These are phyloP conservation scores for Ascochyta rabiei DNA, from an alignment of 2,329 filamentous ascomycete species.

Conservation along the genomic window DNA sequence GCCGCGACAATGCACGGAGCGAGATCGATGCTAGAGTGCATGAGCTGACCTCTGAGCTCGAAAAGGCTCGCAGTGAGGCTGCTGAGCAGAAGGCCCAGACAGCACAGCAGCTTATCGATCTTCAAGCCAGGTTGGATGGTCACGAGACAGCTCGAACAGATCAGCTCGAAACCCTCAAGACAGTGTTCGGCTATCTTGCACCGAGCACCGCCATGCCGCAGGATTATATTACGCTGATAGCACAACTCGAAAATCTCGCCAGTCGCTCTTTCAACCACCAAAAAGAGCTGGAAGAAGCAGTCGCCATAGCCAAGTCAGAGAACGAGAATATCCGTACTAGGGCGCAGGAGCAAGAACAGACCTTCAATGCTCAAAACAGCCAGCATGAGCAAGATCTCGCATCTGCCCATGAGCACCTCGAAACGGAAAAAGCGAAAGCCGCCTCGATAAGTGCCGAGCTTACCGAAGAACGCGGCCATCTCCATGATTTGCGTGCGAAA, in stretches of 20 bases:
- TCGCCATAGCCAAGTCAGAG: slow-evolving; percentile 55
- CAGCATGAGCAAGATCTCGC: slow-evolving; percentile 47
- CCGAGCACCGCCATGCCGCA: slow-evolving; percentile 43
- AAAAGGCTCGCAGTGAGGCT: slow-evolving; percentile 60
- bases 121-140: slow-evolving; percentile 64
- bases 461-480: slow-evolving; percentile 71
- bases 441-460: slow-evolving; percentile 58
- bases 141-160: slow-evolving; percentile 52
- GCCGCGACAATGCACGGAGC: slow-evolving; percentile 79
- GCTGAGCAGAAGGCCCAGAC: slow-evolving; percentile 57
- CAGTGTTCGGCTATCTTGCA: slow-evolving; percentile 49
- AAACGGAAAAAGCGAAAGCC: slow-evolving; percentile 55
- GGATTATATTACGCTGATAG: slow-evolving; percentile 47
- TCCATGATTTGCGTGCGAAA: slow-evolving; percentile 70
- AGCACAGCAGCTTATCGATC: slow-evolving; percentile 51
- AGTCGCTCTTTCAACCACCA: slow-evolving; percentile 51
- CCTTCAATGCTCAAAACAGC: slow-evolving; percentile 46
- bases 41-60: slow-evolving; percentile 72
- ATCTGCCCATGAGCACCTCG: slow-evolving; percentile 52
- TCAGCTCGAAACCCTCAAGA: slow-evolving; percentile 36
- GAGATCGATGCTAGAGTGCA: slow-evolving; percentile 72
- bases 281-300: slow-evolving; percentile 53
- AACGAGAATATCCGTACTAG: slow-evolving; percentile 50
- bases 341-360: slow-evolving; percentile 49
- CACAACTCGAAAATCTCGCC: slow-evolving; percentile 54